Evolutionary conservation across 2,329 filamentous ascomycete genomes (phyloP).

Genomic region (Hypoxylon sp.): DNA sequence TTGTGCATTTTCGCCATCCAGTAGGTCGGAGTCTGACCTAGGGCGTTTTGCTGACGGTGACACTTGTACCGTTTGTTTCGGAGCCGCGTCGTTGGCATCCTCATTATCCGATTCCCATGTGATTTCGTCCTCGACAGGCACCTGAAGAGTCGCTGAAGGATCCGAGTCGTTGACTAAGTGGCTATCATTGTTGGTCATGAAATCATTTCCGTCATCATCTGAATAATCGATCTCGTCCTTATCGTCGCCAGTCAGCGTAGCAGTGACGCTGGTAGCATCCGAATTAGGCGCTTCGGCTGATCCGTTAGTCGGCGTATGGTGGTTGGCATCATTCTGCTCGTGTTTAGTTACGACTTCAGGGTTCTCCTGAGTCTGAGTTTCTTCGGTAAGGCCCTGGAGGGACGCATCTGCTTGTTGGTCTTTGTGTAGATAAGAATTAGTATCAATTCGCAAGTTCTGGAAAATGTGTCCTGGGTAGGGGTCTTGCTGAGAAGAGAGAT

Average conservation of each 20-base stretch:
- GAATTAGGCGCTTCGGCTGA: constrained; percentile 46
- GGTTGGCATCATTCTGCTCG: constrained; percentile 18
- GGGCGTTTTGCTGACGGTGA: constrained; percentile 46
- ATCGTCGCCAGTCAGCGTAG: constrained; percentile 46
- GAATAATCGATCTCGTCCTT: constrained; percentile 49
- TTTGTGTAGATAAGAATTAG: constrained; percentile 37
- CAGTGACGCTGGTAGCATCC: constrained; percentile 48
- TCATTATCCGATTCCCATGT: constrained; percentile 49
- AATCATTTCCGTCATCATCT: constrained; percentile 48
- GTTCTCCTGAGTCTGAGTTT: constrained; percentile 11
- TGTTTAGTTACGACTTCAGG: constrained; percentile 11
- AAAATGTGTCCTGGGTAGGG: not conserved
- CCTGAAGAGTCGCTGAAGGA: constrained; percentile 36
- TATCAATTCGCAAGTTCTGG: constrained; percentile 15
- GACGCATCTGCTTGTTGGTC: constrained; percentile 33
- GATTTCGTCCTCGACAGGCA: constrained; percentile 43
- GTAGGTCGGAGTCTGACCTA: constrained; percentile 41
- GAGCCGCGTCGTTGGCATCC: constrained; percentile 28
- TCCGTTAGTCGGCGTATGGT: constrained; percentile 28
- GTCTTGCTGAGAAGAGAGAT: not conserved
- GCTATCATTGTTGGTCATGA: constrained; percentile 32
- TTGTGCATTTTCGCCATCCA: constrained; percentile 40
- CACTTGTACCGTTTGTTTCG: constrained; percentile 47
- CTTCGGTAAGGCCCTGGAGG: constrained; percentile 15
- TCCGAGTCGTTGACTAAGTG: constrained; percentile 33